These are phyloP conservation scores for Tulasnella sp. DNA, from an alignment of 768 basidiomycete genomes.

Conservation along the genomic window DNA sequence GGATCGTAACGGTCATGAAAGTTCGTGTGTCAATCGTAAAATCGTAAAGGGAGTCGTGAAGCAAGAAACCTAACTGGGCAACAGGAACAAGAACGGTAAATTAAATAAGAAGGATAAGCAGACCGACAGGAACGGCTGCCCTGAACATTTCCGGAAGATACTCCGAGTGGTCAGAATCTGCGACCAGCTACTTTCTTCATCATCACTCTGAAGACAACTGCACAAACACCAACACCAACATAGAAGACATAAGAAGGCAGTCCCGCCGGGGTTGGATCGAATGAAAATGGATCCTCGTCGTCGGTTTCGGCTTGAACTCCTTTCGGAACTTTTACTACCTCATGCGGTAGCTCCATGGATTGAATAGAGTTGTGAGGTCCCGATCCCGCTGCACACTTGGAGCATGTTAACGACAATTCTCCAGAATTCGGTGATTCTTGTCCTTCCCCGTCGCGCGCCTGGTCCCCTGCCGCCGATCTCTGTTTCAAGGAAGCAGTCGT, in stretches of 20 bases:
- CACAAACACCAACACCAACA: conserved; percentile 13
- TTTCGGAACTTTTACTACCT: too few relatives aligned
- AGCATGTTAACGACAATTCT: too few relatives aligned
- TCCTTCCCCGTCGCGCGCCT: too few relatives aligned
- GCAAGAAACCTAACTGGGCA: not conserved
- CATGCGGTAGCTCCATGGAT: too few relatives aligned
- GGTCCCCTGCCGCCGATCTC: too few relatives aligned
- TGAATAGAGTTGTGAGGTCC: too few relatives aligned
- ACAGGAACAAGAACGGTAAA: not conserved
- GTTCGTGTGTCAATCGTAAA: not conserved
- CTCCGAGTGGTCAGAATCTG: conserved; percentile 8
- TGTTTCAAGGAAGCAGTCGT: too few relatives aligned
- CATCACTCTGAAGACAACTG: conserved; percentile 11
- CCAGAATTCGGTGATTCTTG: too few relatives aligned
- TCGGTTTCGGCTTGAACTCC: too few relatives aligned
- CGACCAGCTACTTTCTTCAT: conserved; percentile 10
- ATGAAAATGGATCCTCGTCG: too few relatives aligned
- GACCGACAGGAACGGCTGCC: not conserved
- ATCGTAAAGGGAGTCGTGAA: not conserved
- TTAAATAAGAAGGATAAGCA: not conserved
- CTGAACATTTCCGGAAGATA: too few relatives aligned
- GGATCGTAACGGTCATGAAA: not conserved
- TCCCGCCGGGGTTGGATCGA: conserved; percentile 1
- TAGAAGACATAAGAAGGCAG: conserved; percentile 12
- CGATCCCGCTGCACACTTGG: too few relatives aligned